A percentile compares a stretch with the other conserved stretches of the same genome.
These are phyloP conservation scores for Fusarium multiceps DNA, from an alignment of 2,329 filamentous ascomycete species.

Conservation along the genomic window DNA sequence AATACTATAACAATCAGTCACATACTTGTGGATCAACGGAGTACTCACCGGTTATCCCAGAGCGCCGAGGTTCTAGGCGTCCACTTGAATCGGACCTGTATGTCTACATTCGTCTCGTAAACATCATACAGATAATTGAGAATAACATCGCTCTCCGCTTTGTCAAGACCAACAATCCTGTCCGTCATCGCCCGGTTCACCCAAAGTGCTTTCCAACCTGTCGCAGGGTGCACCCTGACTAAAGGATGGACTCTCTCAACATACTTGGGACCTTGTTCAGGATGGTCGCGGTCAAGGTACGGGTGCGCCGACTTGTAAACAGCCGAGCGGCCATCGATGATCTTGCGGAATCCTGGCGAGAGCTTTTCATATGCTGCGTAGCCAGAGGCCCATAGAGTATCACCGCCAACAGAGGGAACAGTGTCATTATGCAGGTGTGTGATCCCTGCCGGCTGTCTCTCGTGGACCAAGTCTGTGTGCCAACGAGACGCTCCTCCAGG, in stretches of 20 bases:
- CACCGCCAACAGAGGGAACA: conserved; percentile 72
- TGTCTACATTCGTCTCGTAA: conserved; percentile 76
- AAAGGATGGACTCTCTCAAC: conserved; percentile 76
- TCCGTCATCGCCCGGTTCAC: conserved; percentile 78
- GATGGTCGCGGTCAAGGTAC: conserved; percentile 73
- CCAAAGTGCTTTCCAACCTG: conserved; percentile 79
- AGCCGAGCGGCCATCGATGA: conserved; percentile 74
- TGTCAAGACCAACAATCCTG: conserved; percentile 75
- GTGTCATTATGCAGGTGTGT: conserved; percentile 78
- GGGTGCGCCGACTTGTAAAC: conserved; percentile 74
- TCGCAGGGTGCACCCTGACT: conserved; percentile 77
- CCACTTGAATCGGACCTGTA: conserved; percentile 79
- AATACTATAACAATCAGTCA: conserved; percentile 57
- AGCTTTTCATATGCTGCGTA: conserved; percentile 80
- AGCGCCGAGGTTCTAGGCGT: conserved; percentile 73
- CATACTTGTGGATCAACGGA: not conserved
- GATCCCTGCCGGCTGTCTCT: conserved; percentile 75
- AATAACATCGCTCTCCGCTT: conserved; percentile 75
- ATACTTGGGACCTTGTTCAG: conserved; percentile 69
- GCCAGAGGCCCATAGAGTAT: conserved; percentile 78
- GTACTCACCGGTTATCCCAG: conserved; percentile 73
- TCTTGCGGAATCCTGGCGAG: conserved; percentile 74
- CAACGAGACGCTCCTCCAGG: conserved; percentile 75
- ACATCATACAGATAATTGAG: conserved; percentile 75
- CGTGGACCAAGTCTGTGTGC: conserved; percentile 79